These are phyloP conservation scores for Pugionium dolabratum DNA, from an alignment of 345 rosid species.

Conservation along the genomic window DNA sequence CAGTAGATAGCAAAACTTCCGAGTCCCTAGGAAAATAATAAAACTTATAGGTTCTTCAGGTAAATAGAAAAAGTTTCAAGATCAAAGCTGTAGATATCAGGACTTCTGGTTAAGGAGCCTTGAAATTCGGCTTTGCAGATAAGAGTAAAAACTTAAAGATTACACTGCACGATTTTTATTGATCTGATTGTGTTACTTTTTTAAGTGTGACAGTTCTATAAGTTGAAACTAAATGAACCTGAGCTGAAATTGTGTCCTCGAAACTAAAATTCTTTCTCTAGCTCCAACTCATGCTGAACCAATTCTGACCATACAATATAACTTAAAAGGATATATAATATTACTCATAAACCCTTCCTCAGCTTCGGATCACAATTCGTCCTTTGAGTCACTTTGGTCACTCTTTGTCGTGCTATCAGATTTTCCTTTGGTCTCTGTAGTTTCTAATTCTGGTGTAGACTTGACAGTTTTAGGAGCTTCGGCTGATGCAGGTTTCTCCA, in stretches of 20 bases:
- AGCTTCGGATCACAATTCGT: conserved; percentile 61
- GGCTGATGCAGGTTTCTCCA: conserved; percentile 70
- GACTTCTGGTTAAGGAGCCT: no score
- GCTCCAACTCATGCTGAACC: conserved; percentile 13
- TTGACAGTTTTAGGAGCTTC: not conserved
- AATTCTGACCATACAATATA: conserved; percentile 17
- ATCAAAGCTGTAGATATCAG: no score
- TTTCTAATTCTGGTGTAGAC: conserved; percentile 49
- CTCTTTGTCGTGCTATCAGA: conserved; percentile 21
- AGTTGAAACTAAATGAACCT: conserved; percentile 11
- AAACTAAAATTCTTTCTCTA: conserved; percentile 12
- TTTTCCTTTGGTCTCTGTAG: conserved; percentile 27
- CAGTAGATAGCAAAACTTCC: no score
- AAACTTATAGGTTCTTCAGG: no score
- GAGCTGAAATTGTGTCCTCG: not conserved
- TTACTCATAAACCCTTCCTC: conserved; percentile 5
- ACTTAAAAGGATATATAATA: conserved; percentile 12
- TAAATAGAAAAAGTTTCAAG: no score
- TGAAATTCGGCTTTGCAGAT: no score
- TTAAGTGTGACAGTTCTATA: not conserved
- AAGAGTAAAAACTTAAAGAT: no score
- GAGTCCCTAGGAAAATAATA: no score
- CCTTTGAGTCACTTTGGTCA: conserved; percentile 50
- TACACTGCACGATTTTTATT: no score
- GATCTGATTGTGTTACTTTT: no score